Evolutionary conservation across 768 basidiomycete species (phyloP), one percentile per base, ranked within the genome.

Genomic region (Phanerochaete sordida): DNA sequence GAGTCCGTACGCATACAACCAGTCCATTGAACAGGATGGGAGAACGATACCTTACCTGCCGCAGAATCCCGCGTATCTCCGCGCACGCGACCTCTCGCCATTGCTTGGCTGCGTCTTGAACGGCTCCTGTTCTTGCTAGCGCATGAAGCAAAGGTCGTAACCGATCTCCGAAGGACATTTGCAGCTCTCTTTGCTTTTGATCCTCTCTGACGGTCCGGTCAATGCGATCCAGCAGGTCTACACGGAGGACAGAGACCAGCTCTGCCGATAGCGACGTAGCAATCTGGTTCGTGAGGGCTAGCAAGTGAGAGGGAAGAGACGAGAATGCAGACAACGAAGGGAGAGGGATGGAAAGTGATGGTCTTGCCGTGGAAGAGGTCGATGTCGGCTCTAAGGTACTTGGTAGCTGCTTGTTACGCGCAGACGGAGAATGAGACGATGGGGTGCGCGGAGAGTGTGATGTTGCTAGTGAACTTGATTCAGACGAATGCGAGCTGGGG

Each of bases 251-350:
- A 26, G 79, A 78, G n/a, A 92, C 84, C 2, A 95, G 76, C 69
- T 96, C 93, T 19, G 83, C 77, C 6, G 92, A 86, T 24, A 97
- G 76, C 0, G 90, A 89, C 2, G 81, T 76, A 0, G 90, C 84
- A 63, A 97, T 92, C 66, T 93, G 85, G 66, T 84, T 77, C 0
- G 87, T 87, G 43, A 96, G 75, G 0, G 77, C 75, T n/a, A 81
- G 83, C 15, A 97, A 77, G 65, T 91, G 88, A 5, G 77, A 68
- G 0, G 94, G 93, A 13, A 97, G 80, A 11, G 86, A 81, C n/a
- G 83, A 67, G 62, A 94, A 93, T 1, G 93, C 88, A 9, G 76
- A 71, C 27, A 95, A 75, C 0, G 85, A 84, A 0, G 88, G 88
- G 12, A 95, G 75, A 0, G 88, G 81, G 33, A 91, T 72, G 0